Conservation (phyloP, 441 rosid genomes). For the Adansonia rubrostipa region DNA sequence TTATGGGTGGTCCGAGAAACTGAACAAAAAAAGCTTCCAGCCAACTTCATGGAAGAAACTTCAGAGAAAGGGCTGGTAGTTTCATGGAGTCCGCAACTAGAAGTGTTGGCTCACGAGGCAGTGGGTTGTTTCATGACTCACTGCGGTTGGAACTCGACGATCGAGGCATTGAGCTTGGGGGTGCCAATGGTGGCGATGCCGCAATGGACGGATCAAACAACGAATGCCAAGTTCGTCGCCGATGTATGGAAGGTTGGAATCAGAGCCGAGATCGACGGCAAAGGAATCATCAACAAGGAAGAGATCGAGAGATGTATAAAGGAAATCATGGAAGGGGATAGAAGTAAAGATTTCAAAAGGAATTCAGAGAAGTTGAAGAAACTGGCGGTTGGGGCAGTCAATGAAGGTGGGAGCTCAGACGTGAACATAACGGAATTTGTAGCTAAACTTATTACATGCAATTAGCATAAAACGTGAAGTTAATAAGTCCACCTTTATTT, state of each 20-base stretch:
- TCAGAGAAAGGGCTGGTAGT: conserved; percentile 46
- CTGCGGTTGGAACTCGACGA: conserved; percentile 69
- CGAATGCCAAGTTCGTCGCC: conserved; percentile 50
- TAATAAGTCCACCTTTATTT: too few relatives aligned
- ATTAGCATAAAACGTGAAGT: neutral
- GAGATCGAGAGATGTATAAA: conserved; percentile 41
- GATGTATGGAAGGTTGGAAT: conserved; percentile 59
- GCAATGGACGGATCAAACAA: conserved; percentile 54
- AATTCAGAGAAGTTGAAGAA: conserved; percentile 46
- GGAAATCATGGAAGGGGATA: conserved; percentile 54
- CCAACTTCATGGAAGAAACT: conserved; percentile 38
- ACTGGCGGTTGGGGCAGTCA: conserved; percentile 46
- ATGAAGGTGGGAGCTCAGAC: conserved; percentile 59
- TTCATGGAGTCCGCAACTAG: conserved; percentile 52
- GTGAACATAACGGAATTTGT: conserved; percentile 46
- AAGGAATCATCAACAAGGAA: conserved; percentile 37
- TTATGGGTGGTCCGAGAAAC: conserved; percentile 58
- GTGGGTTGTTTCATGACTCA: conserved; percentile 61
- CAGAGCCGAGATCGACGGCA: conserved; percentile 33
- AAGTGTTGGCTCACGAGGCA: conserved; percentile 52
- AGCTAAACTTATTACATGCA: conserved; percentile 27
- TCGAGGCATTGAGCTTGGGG: conserved; percentile 54
- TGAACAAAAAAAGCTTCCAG: conserved; percentile 45
- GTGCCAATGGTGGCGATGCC: conserved; percentile 67
- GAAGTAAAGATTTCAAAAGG: conserved; percentile 40